Conservation (phyloP, 2,329 filamentous ascomycete genomes). For the Hymenoscyphus fructigenus region DNA sequence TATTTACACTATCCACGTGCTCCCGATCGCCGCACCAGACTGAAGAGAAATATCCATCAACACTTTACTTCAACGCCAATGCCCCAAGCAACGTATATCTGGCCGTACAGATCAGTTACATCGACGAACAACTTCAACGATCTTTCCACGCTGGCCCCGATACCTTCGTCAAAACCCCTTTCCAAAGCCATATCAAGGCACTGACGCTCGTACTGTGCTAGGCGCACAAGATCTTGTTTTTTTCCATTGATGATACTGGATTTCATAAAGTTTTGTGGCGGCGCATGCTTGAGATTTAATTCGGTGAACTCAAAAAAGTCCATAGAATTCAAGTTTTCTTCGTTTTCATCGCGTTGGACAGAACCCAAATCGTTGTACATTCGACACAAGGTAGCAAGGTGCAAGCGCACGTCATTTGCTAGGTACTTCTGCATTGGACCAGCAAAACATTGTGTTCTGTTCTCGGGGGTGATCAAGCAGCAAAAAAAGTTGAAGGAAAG, state of each 20-base stretch:
- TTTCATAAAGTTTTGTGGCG: background rate
- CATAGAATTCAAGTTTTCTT: constrained; percentile 3
- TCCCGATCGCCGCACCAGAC: too few relatives aligned
- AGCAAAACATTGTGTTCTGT: background rate
- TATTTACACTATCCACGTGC: too few relatives aligned
- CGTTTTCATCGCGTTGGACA: background rate
- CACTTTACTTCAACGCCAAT: constrained; percentile 5
- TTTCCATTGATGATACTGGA: too few relatives aligned
- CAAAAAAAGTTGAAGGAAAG: constrained; percentile 9
- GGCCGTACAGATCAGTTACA: constrained; percentile 16
- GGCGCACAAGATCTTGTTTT: background rate
- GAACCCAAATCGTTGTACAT: constrained; percentile 10
- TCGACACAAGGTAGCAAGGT: constrained; percentile 7
- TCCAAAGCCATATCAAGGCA: background rate
- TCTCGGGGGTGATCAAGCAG: background rate
- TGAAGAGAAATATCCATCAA: too few relatives aligned
- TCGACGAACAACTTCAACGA: constrained; percentile 1
- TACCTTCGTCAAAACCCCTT: background rate
- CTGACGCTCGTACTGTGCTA: constrained; percentile 9
- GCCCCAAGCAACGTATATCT: constrained; percentile 16
- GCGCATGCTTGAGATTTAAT: background rate
- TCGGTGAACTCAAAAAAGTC: constrained; percentile 4
- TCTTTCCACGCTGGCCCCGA: background rate
- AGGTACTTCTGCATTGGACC: background rate
- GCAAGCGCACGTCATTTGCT: background rate